A percentile compares a stretch with the other conserved stretches of the same genome.
These are phyloP conservation scores for Tetraselmis striata DNA, from an alignment of 139 green algal species.

Conservation along the genomic window DNA sequence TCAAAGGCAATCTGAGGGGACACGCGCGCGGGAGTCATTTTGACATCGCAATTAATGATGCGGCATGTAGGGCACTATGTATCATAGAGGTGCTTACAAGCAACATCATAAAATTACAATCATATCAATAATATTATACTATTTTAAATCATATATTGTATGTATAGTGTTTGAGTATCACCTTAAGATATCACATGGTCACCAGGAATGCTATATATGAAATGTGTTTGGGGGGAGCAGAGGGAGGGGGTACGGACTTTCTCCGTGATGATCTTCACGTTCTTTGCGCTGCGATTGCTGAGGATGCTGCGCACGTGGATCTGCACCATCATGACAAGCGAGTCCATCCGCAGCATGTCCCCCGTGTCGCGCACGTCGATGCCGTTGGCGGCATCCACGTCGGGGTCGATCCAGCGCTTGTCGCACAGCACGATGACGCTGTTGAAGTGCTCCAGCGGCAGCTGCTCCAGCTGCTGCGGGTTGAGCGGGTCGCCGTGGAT, in stretches of 20 bases:
- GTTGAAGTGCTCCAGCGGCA: neutral
- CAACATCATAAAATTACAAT: no score
- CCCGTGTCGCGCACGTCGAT: neutral
- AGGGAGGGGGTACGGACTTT: neutral
- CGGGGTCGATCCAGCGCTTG: neutral
- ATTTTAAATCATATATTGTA: no score
- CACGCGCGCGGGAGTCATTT: no score
- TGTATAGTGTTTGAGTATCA: no score
- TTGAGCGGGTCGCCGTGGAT: neutral
- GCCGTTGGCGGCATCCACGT: neutral
- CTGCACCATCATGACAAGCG: neutral
- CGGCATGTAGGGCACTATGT: no score
- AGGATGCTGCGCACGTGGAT: neutral
- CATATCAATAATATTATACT: no score
- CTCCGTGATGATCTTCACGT: neutral
- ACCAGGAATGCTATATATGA: no score
- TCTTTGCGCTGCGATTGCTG: neutral
- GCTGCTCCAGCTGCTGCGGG: neutral
- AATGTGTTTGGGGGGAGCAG: neutral
- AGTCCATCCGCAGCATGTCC: neutral
- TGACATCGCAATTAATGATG: no score
- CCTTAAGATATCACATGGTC: no score
- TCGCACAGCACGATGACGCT: neutral
- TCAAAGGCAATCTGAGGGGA: neutral
- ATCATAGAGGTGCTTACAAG: no score